A percentile compares a stretch with the other conserved stretches of the same genome.
Conservation (phyloP, 164 flowering plant species). For the Magnolia kwangsiensis region DNA sequence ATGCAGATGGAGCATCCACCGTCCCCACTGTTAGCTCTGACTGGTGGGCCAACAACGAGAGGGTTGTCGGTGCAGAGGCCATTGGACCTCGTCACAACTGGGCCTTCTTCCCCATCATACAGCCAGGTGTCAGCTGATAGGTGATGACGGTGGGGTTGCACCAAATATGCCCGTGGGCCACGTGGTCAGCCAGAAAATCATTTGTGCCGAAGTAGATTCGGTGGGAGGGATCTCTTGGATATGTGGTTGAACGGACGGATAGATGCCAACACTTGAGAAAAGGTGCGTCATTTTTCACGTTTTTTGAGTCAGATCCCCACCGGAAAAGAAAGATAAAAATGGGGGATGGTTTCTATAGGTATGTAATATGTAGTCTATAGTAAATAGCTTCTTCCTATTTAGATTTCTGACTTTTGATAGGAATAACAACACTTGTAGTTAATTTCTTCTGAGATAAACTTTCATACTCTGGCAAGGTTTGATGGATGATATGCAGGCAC, state of each 20-base stretch:
- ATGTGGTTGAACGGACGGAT: too few relatives aligned
- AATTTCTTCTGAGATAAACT: not conserved
- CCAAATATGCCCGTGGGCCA: not conserved
- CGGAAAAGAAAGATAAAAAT: not conserved
- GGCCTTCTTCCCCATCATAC: constrained; percentile 77
- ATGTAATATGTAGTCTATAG: not conserved
- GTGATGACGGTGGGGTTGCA: not conserved
- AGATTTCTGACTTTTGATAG: not conserved
- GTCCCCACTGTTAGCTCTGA: constrained; percentile 40
- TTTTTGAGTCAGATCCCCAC: not conserved
- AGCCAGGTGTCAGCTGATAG: constrained; percentile 66
- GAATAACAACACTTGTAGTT: not conserved
- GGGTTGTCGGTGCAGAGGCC: constrained; percentile 42
- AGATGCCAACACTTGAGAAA: too few relatives aligned
- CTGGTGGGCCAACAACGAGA: constrained; percentile 77
- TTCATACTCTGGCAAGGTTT: not conserved
- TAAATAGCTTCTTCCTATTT: not conserved
- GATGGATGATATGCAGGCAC: not conserved
- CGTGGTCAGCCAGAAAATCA: too few relatives aligned
- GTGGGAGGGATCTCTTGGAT: too few relatives aligned
- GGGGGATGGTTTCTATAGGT: not conserved
- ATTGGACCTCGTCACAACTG: constrained; percentile 36
- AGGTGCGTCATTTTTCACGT: too few relatives aligned
- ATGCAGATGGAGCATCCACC: constrained; percentile 41
- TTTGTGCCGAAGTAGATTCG: too few relatives aligned